Percentiles rank a stretch among this genome's conserved stretches.
Evolutionary conservation across 345 rosid species (phyloP).

Genomic region (Stellera chamaejasme): DNA sequence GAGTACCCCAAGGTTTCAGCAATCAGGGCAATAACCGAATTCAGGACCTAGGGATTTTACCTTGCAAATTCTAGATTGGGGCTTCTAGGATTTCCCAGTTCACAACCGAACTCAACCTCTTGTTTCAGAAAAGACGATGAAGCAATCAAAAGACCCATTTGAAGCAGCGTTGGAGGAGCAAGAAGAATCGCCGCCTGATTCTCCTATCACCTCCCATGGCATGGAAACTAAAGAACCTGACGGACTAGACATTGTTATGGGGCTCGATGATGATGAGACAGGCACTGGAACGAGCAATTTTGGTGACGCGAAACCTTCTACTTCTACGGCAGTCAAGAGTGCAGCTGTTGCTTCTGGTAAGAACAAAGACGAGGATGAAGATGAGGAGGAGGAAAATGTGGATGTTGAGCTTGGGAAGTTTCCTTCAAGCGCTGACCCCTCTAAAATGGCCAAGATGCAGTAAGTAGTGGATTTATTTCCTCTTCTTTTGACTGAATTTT

Average conservation of each 20-base stretch:
- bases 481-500: no score
- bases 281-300: conserved; percentile 14
- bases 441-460: conserved; percentile 93
- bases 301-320: conserved; percentile 14
- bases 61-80: no score
- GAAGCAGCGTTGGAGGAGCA: conserved; percentile 86
- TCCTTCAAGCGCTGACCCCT: conserved; percentile 65
- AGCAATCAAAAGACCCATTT: conserved; percentile 84
- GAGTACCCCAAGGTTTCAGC: no score
- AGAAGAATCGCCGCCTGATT: conserved; percentile 60
- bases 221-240: conserved; percentile 20
- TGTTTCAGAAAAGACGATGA: conserved; percentile 27
- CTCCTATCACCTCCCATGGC: conserved; percentile 42
- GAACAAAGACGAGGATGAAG: conserved; percentile 62
- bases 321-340: conserved; percentile 10
- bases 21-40: no score
- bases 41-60: no score
- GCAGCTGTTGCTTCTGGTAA: conserved; percentile 16
- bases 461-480: conserved; percentile 20
- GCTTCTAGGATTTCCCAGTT: no score
- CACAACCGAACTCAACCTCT: no score
- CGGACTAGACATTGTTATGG: conserved; percentile 14
- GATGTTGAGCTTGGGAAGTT: conserved; percentile 77
- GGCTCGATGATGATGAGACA: conserved; percentile 30
- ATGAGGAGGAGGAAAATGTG: conserved; percentile 88